These are phyloP conservation scores for Acanthamoeba lenticulata DNA, from an alignment of 208 protist genomes.

Conservation along the genomic window DNA sequence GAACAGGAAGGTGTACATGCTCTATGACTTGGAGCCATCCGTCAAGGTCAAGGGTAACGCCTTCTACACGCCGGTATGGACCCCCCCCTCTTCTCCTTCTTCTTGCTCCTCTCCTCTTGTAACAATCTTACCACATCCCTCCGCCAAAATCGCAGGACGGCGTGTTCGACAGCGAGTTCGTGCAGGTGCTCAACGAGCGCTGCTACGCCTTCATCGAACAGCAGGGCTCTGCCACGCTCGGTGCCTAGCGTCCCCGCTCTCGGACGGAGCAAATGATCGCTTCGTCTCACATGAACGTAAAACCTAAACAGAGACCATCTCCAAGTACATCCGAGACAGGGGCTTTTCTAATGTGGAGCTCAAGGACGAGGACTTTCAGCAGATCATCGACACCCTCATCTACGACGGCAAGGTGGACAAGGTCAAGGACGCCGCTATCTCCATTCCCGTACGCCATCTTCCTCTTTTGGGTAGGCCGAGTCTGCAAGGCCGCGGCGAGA, in stretches of 20 bases:
- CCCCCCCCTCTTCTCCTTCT: background rate
- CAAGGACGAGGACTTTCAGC: conserved; percentile 74
- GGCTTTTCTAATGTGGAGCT: conserved; percentile 74
- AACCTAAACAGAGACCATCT: conserved; percentile 52
- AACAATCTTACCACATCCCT: too few species aligned
- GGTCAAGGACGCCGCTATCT: conserved; percentile 70
- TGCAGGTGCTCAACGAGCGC: conserved; percentile 52
- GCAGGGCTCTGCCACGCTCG: conserved; percentile 15
- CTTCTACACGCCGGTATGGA: conserved; percentile 76
- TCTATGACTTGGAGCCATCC: conserved; percentile 82
- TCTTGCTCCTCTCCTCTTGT: too few species aligned
- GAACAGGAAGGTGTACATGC: conserved; percentile 87
- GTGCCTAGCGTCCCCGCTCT: background rate
- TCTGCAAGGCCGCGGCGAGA: too few species aligned
- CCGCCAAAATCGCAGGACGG: too few species aligned
- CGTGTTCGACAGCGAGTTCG: conserved; percentile 81
- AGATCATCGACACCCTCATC: conserved; percentile 81
- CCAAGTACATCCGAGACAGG: conserved; percentile 58
- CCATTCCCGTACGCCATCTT: background rate
- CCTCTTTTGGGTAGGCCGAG: too few species aligned
- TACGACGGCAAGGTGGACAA: conserved; percentile 83
- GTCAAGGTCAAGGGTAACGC: conserved; percentile 83
- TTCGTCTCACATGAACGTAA: conserved; percentile 22
- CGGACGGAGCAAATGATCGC: too few species aligned
- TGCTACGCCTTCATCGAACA: background rate